Evolutionary conservation across 805 yeast genomes (phyloP).

Genomic region (Pichia membranifaciens): DNA sequence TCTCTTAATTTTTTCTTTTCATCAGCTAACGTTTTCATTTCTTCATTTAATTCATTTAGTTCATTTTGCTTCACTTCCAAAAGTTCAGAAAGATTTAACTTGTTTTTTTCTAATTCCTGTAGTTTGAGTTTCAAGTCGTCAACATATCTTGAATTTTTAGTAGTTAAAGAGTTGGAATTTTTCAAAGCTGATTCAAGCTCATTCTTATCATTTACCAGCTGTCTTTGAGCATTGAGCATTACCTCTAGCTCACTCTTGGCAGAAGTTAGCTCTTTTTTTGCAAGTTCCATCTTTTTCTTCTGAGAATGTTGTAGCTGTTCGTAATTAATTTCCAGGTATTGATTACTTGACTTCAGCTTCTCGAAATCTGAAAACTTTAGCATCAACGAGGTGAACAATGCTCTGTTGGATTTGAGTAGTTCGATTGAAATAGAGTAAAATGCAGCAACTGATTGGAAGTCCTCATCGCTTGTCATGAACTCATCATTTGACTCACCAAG

Average conservation of each 20-base stretch:
- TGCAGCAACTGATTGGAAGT: slow-evolving; percentile 26
- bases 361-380: slow-evolving; percentile 31
- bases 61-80: slow-evolving; percentile 34
- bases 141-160: slow-evolving; percentile 9
- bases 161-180: not conserved
- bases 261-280: slow-evolving; percentile 26
- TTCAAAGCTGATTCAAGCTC: slow-evolving; percentile 12
- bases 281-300: slow-evolving; percentile 27
- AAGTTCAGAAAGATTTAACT: slow-evolving; percentile 30
- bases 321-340: slow-evolving; percentile 33
- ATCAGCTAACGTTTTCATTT: slow-evolving; percentile 35
- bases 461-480: slow-evolving; percentile 6
- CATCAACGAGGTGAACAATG: slow-evolving; percentile 25
- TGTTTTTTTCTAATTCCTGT: slow-evolving; percentile 23
- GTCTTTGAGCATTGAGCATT: slow-evolving; percentile 18
- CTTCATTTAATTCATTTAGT: slow-evolving; percentile 33
- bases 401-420: slow-evolving; percentile 19
- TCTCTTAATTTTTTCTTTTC: slow-evolving; percentile 38
- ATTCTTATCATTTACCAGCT: slow-evolving; percentile 20
- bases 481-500: slow-evolving; percentile 2
- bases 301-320: slow-evolving; percentile 36
- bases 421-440: slow-evolving; percentile 30
- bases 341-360: slow-evolving; percentile 33
- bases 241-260: too few relatives aligned
- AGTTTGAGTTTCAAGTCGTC: slow-evolving; percentile 15